Conservation (phyloP, 106 monocot genomes). For the Xerophyta viscosa region DNA sequence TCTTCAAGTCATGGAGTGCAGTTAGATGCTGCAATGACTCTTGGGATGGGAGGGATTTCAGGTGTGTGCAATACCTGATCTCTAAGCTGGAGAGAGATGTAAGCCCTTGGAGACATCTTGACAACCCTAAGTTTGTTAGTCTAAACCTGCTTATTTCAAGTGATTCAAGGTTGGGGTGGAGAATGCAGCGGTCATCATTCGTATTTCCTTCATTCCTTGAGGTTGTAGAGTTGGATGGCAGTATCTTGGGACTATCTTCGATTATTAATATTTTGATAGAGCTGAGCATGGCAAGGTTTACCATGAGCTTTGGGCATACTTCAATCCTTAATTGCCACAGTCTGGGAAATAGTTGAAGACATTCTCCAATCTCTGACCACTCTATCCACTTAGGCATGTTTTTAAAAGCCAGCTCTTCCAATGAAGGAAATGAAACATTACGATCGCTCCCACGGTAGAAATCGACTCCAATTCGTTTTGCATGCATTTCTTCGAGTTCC, state of each 20-base stretch:
- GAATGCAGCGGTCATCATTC: neutral
- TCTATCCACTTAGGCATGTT: slow-evolving; percentile 3
- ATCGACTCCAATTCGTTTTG: neutral
- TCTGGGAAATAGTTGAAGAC: neutral
- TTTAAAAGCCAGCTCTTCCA: slow-evolving; percentile 1
- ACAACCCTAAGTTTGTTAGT: neutral
- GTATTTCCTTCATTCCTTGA: too few species aligned
- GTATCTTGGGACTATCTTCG: too few species aligned
- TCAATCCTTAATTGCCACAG: neutral
- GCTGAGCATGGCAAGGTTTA: too few species aligned
- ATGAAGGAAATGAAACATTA: slow-evolving; percentile 6
- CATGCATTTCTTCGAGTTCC: neutral
- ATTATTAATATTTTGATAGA: too few species aligned
- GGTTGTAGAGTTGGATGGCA: too few species aligned
- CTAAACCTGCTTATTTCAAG: neutral
- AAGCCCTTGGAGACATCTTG: neutral
- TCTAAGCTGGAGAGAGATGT: neutral
- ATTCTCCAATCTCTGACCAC: slow-evolving; percentile 1
- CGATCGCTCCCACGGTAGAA: neutral
- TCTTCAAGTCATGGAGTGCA: neutral
- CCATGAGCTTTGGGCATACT: too few species aligned
- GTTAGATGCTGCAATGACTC: neutral
- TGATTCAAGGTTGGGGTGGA: neutral
- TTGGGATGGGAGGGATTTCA: neutral
- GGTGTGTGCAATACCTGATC: neutral